Evolutionary conservation across 352 stramenopile genomes (phyloP).

Genomic region (Globisporangium recalcitrans): DNA sequence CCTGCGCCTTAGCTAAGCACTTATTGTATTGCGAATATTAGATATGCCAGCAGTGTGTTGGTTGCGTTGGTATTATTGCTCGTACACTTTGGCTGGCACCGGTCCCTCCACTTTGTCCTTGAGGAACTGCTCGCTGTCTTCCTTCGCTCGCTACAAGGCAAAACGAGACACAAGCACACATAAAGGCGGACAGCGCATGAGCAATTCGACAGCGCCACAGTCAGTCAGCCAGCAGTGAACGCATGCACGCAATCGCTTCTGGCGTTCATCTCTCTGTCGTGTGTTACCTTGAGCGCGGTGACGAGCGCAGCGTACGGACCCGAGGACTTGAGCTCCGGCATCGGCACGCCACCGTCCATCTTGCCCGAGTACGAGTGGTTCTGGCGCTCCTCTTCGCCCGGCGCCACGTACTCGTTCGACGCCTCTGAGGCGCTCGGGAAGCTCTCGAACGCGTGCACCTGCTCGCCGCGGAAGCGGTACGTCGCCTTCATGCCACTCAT

Average conservation of each 20-base stretch:
- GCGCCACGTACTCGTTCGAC: slow-evolving; percentile 64
- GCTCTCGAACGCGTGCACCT: slow-evolving; percentile 66
- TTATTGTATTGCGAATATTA: background rate
- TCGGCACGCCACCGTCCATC: slow-evolving; percentile 56
- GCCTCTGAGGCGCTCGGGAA: slow-evolving; percentile 47
- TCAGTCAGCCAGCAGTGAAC: background rate
- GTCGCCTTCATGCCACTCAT: slow-evolving; percentile 61
- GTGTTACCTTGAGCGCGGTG: slow-evolving; percentile 61
- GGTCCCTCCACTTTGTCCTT: slow-evolving; percentile 82
- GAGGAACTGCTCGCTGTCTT: slow-evolving; percentile 74
- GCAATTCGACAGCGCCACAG: background rate
- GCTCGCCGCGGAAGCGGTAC: slow-evolving; percentile 61
- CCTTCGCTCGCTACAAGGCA: slow-evolving; percentile 52
- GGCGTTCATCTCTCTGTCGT: background rate
- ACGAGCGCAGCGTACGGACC: slow-evolving; percentile 51
- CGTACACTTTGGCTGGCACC: slow-evolving; percentile 57
- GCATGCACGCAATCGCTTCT: background rate
- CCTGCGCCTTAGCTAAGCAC: background rate
- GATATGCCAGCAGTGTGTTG: background rate
- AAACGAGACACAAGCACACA: background rate
- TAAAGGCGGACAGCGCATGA: too few species aligned
- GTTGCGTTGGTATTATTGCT: slow-evolving; percentile 27
- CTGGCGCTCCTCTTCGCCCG: slow-evolving; percentile 31
- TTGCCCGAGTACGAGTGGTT: slow-evolving; percentile 68
- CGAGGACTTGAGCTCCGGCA: slow-evolving; percentile 28